These are phyloP conservation scores for Dendrobium officinale DNA, from an alignment of 106 monocot genomes.

Conservation along the genomic window DNA sequence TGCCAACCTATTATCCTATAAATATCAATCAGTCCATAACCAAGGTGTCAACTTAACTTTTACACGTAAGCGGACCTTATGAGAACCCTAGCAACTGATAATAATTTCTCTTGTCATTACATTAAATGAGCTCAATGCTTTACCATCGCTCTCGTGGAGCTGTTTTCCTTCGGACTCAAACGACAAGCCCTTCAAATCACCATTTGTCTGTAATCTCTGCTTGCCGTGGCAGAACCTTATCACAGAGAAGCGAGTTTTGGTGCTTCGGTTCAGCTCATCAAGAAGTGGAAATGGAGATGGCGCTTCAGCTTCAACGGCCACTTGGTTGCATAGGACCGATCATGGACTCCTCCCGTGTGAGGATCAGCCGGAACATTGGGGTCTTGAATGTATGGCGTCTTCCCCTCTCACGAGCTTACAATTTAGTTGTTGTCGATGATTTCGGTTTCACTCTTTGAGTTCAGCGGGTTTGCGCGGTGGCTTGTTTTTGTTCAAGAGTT, in stretches of 20 bases:
- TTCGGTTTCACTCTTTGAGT: background rate
- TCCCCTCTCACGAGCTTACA: background rate
- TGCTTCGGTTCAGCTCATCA: background rate
- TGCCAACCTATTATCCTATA: too few species aligned
- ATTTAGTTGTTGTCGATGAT: background rate
- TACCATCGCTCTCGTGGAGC: background rate
- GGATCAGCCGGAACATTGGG: conserved; percentile 11
- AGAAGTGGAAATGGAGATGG: conserved; percentile 26
- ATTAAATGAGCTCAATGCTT: background rate
- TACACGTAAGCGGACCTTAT: too few species aligned
- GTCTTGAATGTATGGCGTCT: conserved; percentile 19
- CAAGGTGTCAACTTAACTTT: too few species aligned
- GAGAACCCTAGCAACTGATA: too few species aligned
- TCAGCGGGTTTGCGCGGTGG: background rate
- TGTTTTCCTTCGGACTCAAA: background rate
- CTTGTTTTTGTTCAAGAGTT: background rate
- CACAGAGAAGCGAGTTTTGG: background rate
- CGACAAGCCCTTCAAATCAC: background rate
- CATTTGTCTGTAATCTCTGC: background rate
- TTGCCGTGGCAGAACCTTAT: background rate
- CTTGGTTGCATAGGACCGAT: conserved; percentile 5
- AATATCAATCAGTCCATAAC: too few species aligned
- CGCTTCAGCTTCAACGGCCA: conserved; percentile 22
- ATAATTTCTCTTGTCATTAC: background rate
- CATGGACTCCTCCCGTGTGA: background rate